These are phyloP conservation scores for Botrytis medusae DNA, from an alignment of 2,329 filamentous ascomycete species.

Conservation along the genomic window DNA sequence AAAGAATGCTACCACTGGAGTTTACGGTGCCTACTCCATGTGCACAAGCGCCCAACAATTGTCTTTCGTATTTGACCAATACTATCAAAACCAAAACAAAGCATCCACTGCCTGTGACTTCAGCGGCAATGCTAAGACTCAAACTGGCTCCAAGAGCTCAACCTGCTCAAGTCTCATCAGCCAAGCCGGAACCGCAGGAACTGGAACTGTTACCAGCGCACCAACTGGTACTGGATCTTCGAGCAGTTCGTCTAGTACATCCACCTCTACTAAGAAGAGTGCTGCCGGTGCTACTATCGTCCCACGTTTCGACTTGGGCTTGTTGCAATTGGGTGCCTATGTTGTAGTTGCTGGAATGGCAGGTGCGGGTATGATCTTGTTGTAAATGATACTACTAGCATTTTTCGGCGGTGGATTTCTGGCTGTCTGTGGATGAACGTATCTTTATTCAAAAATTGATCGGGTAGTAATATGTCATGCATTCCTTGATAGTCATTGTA, in stretches of 20 bases:
- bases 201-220: constrained; percentile 52
- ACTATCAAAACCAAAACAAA: constrained; percentile 61
- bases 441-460: constrained; percentile 9
- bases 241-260: constrained; percentile 32
- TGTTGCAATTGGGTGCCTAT: constrained; percentile 51
- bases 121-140: constrained; percentile 61
- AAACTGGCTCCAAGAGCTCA: constrained; percentile 47
- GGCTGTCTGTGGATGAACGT: constrained; percentile 11
- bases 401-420: neutral
- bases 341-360: constrained; percentile 50
- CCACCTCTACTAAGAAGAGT: constrained; percentile 27
- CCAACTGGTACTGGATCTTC: constrained; percentile 44
- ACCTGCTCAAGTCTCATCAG: constrained; percentile 60
- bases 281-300: constrained; percentile 46
- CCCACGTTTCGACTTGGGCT: constrained; percentile 47
- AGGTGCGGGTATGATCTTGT: constrained; percentile 54
- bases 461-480: neutral
- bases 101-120: constrained; percentile 67
- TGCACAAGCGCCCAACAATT: constrained; percentile 71
- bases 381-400: constrained; percentile 44
- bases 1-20: constrained; percentile 64
- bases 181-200: constrained; percentile 62
- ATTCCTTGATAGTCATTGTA: neutral
- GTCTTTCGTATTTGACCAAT: constrained; percentile 70
- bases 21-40: constrained; percentile 77